Base-by-base conservation (phyloP, 2,329 filamentous ascomycete genomes). In the Massarina eburnea region DNA sequence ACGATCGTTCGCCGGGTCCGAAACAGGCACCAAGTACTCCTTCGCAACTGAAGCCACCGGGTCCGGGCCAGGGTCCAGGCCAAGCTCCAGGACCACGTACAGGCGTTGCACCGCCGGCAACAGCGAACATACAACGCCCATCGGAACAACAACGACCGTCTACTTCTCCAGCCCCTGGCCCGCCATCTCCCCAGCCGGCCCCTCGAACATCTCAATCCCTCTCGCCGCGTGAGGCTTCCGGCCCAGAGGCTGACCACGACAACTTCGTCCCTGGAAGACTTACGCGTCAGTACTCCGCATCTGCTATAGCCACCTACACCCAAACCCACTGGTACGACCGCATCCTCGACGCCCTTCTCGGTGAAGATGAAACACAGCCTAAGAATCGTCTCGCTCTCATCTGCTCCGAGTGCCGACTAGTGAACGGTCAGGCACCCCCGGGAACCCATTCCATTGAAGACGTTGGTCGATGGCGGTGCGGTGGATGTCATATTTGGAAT, bases 391-490 rank as follows among this genome's bases (percentile, higher is more conserved):
- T 96, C 47, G 92, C 85, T 7, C 76, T 99, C 53, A 89, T 99
- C 44, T 99, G 94, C 72, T 71, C 76, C 24, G 77, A 80, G 30
- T 99, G 94, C 68, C 80, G 89, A 22, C 80, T 96, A 1, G 91
- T 99, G 38, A 99, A 99, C 66, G 94, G 95, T 0, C 94, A 96
- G 67, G 94, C 94, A 3, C 91, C 94, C 1, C 92, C 94, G 0
- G 94, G 94, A 1, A 85, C 88, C 0, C 86, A 83, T 57, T 82
- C 78, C 0, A 73, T 92, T 1, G 83, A 88, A 30, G 91, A 96
- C 41, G 63, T 99, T 1, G 94, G 92, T 2, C 78, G 79, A 50
- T 99, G 94, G 94, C 84, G 85, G 49, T 99, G 94, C 70, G 87
- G 89, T 66, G 82, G 82, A n/a, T 99, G 94, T 63, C 85, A 86